Percentiles rank a stretch among this genome's conserved stretches.
These are phyloP conservation scores for Phalaenopsis aphrodite DNA, from an alignment of 106 monocot species.

Conservation along the genomic window DNA sequence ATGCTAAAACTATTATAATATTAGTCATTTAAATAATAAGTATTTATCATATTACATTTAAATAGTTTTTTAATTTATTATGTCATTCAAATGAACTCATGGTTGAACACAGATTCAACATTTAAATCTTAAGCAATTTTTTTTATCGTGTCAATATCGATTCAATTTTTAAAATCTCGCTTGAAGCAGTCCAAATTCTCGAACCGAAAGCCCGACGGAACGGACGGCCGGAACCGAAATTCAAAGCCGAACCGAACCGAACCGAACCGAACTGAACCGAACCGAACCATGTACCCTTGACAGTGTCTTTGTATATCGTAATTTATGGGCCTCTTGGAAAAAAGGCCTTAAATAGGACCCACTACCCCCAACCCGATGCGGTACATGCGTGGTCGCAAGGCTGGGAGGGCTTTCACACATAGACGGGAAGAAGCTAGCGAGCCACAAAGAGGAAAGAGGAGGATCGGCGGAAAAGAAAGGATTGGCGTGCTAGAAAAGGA, in stretches of 20 bases:
- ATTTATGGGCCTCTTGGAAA: neutral
- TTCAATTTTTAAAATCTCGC: too few species aligned
- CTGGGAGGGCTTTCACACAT: neutral
- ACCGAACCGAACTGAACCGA: neutral
- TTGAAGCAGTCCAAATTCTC: neutral
- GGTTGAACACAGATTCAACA: too few species aligned
- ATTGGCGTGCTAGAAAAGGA: constrained; percentile 8
- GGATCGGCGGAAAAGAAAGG: constrained; percentile 5
- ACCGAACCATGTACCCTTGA: neutral
- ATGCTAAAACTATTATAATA: too few species aligned
- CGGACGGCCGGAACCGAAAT: neutral
- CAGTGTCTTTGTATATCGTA: neutral
- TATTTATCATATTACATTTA: too few species aligned
- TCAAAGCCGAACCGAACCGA: neutral
- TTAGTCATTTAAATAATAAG: too few species aligned
- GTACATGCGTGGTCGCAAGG: neutral
- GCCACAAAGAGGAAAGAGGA: neutral
- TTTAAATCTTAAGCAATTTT: too few species aligned
- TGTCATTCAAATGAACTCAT: too few species aligned
- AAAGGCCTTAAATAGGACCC: neutral
- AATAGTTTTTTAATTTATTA: too few species aligned
- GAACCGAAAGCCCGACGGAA: neutral
- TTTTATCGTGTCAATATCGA: too few species aligned
- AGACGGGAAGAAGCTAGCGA: constrained; percentile 4
- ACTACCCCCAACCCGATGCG: neutral